phyloP scores from a whole-genome alignment of 164 flowering plant species.

The Akebia trifoliata region DNA sequence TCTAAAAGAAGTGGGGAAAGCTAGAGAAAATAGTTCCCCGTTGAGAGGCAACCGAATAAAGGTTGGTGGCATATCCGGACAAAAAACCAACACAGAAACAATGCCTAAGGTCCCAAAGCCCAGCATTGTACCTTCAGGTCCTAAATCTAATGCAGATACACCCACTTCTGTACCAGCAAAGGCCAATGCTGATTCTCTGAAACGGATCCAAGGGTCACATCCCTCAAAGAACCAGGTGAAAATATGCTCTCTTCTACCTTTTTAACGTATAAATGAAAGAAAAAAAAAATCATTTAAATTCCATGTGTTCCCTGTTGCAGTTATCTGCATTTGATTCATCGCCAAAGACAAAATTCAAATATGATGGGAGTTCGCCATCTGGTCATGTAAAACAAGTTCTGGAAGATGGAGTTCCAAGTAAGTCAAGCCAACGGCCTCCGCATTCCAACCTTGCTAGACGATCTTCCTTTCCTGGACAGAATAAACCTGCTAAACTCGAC shows the following conservation, averaged over 20 bases:
- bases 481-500: conserved; percentile 39
- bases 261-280: background rate
- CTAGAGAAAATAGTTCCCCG: conserved; percentile 80
- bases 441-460: conserved; percentile 45
- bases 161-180: conserved; percentile 32
- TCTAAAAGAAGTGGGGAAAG: conserved; percentile 73
- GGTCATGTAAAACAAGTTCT: conserved; percentile 39
- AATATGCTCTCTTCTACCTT: conserved; percentile 4
- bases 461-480: conserved; percentile 51
- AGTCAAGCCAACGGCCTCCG: conserved; percentile 56
- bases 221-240: conserved; percentile 71
- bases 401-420: conserved; percentile 59
- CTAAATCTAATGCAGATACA: conserved; percentile 47
- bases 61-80: conserved; percentile 33
- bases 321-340: conserved; percentile 52
- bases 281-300: background rate
- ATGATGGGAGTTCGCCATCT: conserved; percentile 56
- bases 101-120: conserved; percentile 53
- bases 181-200: conserved; percentile 39
- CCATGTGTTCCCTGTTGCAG: conserved; percentile 34
- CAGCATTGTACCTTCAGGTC: conserved; percentile 28
- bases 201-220: conserved; percentile 39
- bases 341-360: conserved; percentile 64
- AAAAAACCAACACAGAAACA: conserved; percentile 48
- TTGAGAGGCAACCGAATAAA: conserved; percentile 61